A percentile compares a stretch with the other conserved stretches of the same genome.
Evolutionary conservation across 169 alveolate species (phyloP).

Genomic region (Plasmodium cynomolgi): DNA sequence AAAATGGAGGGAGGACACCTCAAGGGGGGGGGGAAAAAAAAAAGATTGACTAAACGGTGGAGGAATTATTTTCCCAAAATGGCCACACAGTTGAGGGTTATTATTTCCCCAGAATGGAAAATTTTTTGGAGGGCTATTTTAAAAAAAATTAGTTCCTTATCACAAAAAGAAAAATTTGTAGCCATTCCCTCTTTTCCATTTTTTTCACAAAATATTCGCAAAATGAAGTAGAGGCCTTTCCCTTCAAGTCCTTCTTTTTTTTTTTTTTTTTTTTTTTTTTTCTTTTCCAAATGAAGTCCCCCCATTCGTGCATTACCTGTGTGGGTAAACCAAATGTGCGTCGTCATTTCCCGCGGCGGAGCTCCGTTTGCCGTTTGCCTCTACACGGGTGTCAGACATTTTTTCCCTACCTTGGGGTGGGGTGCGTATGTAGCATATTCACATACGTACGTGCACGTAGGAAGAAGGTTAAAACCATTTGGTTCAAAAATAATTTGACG

Average conservation of each 20-base stretch:
- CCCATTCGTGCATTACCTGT: not conserved
- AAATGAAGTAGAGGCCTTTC: not conserved
- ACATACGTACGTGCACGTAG: not conserved
- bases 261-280: constrained; percentile 2
- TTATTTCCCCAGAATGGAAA: not conserved
- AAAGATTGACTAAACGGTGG: not conserved
- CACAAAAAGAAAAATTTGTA: not conserved
- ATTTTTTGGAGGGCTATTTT: not conserved
- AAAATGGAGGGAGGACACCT: not conserved
- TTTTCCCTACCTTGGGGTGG: not conserved
- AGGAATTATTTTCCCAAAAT: not conserved
- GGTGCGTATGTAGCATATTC: not conserved
- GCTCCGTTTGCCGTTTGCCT: not conserved
- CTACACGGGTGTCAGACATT: not conserved
- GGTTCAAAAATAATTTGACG: not conserved
- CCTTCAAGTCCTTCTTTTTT: not conserved
- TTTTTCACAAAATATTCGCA: not conserved
- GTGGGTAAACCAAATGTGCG: not conserved
- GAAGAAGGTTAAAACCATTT: not conserved
- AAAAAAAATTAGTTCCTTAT: not conserved
- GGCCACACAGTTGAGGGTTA: not conserved
- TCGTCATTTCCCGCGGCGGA: not conserved
- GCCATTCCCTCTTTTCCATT: not conserved
- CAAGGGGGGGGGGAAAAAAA: not conserved
- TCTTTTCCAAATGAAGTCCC: not conserved